A percentile compares a stretch with the other conserved stretches of the same genome.
phyloP scores from a whole-genome alignment of 1,284 basidiomycete genomes.

The Melampsora larici-populina region DNA sequence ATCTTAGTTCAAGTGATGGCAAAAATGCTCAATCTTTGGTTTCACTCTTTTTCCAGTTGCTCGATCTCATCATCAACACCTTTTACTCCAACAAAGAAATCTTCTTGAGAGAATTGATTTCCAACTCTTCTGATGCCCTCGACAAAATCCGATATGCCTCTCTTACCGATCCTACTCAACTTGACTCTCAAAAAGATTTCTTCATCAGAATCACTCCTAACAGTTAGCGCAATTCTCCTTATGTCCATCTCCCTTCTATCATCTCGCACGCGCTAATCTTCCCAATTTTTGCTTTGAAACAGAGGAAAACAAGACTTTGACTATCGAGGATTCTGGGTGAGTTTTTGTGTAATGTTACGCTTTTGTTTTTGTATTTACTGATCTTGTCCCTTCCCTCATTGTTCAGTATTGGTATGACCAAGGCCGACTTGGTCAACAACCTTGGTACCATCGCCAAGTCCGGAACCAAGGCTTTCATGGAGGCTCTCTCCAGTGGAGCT shows the following conservation, averaged over 20 bases:
- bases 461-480: slow-evolving; percentile 87
- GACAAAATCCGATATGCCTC: slow-evolving; percentile 95
- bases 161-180: slow-evolving; percentile 79
- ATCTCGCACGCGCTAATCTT: slow-evolving; percentile 35
- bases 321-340: slow-evolving; percentile 79
- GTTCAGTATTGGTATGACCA: slow-evolving; percentile 65
- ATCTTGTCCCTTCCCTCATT: background rate
- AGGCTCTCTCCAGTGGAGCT: slow-evolving; percentile 89
- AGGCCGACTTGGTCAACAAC: slow-evolving; percentile 97
- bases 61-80: slow-evolving; percentile 85
- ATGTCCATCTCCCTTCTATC: background rate
- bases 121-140: slow-evolving; percentile 78
- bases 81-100: slow-evolving; percentile 99
- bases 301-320: slow-evolving; percentile 84
- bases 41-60: slow-evolving; percentile 46
- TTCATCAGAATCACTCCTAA: slow-evolving; percentile 80
- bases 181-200: slow-evolving; percentile 77
- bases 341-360: background rate
- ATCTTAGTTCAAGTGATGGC: background rate
- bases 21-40: no score
- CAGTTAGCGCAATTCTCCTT: slow-evolving; percentile 12
- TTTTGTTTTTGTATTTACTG: background rate
- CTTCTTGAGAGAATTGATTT: slow-evolving; percentile 92
- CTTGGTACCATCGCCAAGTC: slow-evolving; percentile 99
- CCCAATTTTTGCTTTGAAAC: slow-evolving; percentile 60